Base-by-base conservation (phyloP, 208 protist species). In the Vickermania ingenoplastis region DNA sequence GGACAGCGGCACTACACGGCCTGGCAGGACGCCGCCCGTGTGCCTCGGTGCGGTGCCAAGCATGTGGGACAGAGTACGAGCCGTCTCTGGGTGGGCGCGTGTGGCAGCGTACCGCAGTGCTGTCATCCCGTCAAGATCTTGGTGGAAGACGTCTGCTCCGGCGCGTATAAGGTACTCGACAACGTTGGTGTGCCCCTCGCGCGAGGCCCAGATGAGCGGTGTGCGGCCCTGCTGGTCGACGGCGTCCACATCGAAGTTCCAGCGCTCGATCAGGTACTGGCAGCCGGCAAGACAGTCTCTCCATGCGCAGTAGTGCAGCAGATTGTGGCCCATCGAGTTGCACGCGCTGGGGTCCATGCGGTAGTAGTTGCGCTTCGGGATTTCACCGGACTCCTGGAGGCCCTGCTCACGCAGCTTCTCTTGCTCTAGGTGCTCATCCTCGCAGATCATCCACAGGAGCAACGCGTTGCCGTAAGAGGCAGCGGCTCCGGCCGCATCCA, bases 281-380 rank as follows among this genome's bases (percentile, higher is more conserved):
- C 75, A 82, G 41, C 64, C 75, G 29, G 73, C 57, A 25, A 69
- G 53, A 11, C 65, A 79, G 69, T 88, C 86, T 21, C 56, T 73
- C 62, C 86, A 93, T 7, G 81, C 80, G 2, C 82, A 79, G 80
- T 82, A 93, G 63, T 90, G 82, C 64, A 90, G 41, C n/a, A 93
- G 61, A 7, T 73, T 65, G 71, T 90, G 86, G 5, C 76, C 81
- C 27, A 79, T 65, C 5, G 74, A 53, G 68, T 90, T 82, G 14
- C 75, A 64, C 57, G 67, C 65, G 21, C 49, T 2, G 5, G 62
- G 51, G 50, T 86, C 79, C 24, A 89, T 73, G 53, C 66, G 48
- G 31, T 76, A 80, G 59, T 73, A 78, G 25, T 55, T 52, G 2
- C 14, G 14, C 23, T 3, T 13, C 3, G 29, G 59, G 22, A 63